Conservation (phyloP, 257 asterid genomes). For the Nicotiana tomentosiformis region DNA sequence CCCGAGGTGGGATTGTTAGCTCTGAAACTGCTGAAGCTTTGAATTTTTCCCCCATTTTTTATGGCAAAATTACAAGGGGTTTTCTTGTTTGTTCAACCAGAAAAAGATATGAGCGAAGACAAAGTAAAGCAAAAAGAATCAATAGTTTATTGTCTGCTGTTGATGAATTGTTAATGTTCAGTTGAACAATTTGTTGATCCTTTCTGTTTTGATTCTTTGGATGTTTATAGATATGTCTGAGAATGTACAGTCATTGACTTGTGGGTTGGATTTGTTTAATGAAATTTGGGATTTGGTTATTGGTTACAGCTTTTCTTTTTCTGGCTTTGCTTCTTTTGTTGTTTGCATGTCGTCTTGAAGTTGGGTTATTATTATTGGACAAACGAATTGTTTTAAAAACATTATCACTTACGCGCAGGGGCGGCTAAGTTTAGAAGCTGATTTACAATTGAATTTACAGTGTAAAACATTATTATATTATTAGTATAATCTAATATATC, state of each 20-base stretch:
- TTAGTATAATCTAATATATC: too few relatives aligned
- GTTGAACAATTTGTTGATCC: not conserved
- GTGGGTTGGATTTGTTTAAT: not conserved
- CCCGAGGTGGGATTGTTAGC: conserved; percentile 29
- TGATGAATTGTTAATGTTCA: not conserved
- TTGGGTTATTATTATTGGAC: not conserved
- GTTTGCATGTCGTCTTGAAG: not conserved
- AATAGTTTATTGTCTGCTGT: not conserved
- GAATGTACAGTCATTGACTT: not conserved
- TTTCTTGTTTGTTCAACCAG: not conserved
- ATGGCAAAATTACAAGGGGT: not conserved
- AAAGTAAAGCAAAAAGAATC: not conserved
- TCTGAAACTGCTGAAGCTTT: conserved; percentile 11
- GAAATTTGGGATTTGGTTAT: not conserved
- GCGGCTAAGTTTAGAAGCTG: not conserved
- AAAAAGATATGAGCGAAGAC: not conserved
- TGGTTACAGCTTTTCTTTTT: not conserved
- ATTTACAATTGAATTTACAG: not conserved
- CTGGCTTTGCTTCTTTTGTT: not conserved
- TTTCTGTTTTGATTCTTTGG: not conserved
- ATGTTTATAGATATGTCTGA: not conserved
- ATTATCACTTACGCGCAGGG: not conserved
- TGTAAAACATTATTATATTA: too few relatives aligned
- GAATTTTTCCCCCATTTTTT: not conserved
- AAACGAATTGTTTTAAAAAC: not conserved